A percentile compares a stretch with the other conserved stretches of the same genome.
Conservation (phyloP, 2,329 filamentous ascomycete genomes). For the Diaporthe sp. region DNA sequence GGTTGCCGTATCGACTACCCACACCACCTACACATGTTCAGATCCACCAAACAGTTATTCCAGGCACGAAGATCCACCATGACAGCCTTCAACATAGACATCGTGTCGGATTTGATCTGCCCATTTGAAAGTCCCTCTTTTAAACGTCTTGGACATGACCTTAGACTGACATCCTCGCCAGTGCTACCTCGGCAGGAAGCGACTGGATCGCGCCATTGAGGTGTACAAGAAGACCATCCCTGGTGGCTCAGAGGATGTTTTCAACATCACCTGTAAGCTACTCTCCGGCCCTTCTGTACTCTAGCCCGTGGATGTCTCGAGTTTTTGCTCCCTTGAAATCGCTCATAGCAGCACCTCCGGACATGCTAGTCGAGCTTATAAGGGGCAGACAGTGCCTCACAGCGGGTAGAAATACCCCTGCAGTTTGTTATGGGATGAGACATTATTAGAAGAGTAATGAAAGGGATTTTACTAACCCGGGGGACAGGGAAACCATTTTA, state of each 20-base stretch:
- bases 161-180: constrained; percentile 50
- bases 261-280: constrained; percentile 73
- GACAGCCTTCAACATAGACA: constrained; percentile 82
- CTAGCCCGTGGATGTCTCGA: background rate
- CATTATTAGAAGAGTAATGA: background rate
- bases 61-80: constrained; percentile 59
- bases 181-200: constrained; percentile 86
- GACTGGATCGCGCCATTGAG: constrained; percentile 79
- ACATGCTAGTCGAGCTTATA: background rate
- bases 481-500: constrained; percentile 77
- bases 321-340: background rate
- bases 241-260: constrained; percentile 72
- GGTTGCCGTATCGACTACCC: background rate
- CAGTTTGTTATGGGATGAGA: background rate
- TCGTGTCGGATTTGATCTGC: constrained; percentile 87
- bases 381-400: background rate
- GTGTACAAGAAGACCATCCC: constrained; percentile 75
- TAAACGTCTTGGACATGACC: constrained; percentile 5
- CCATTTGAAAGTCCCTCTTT: constrained; percentile 62
- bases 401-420: too few relatives aligned
- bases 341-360: background rate
- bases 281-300: background rate
- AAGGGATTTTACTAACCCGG: background rate
- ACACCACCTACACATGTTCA: background rate
- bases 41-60: constrained; percentile 23